A percentile compares a stretch with the other conserved stretches of the same genome.
These are phyloP conservation scores for Solanum habrochaites DNA, from an alignment of 257 asterid genomes.

Conservation along the genomic window DNA sequence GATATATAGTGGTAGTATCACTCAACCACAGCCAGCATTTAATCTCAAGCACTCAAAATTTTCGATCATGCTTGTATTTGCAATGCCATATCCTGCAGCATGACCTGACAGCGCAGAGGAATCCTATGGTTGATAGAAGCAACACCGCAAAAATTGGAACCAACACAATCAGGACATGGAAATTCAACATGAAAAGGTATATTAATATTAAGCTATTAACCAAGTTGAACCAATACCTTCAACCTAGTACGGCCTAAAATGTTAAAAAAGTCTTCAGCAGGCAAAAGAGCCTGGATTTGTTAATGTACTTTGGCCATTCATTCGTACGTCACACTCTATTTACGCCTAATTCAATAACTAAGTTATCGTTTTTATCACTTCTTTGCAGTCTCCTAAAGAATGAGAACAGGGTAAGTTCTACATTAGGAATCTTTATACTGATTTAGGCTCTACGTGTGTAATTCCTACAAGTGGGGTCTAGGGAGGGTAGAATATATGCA, in stretches of 20 bases:
- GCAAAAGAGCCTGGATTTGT: neutral
- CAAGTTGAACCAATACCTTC: neutral
- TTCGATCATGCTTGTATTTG: conserved; percentile 13
- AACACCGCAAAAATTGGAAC: conserved; percentile 3
- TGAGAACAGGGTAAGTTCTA: neutral
- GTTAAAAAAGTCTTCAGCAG: neutral
- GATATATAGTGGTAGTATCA: neutral
- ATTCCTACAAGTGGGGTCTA: neutral
- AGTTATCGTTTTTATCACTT: neutral
- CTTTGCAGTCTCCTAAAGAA: neutral
- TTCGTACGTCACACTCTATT: neutral
- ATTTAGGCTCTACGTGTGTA: neutral
- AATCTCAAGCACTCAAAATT: neutral
- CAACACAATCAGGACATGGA: neutral
- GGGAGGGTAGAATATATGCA: neutral
- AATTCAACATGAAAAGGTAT: neutral
- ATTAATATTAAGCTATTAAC: neutral
- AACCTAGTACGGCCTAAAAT: neutral
- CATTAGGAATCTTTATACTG: neutral
- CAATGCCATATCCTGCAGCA: neutral
- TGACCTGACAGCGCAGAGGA: neutral
- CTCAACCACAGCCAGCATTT: neutral
- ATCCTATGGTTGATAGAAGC: conserved; percentile 5
- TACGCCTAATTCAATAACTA: neutral
- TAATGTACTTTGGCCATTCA: neutral